Conservation (phyloP, 306 rosid genomes). For the Quercus alba region DNA sequence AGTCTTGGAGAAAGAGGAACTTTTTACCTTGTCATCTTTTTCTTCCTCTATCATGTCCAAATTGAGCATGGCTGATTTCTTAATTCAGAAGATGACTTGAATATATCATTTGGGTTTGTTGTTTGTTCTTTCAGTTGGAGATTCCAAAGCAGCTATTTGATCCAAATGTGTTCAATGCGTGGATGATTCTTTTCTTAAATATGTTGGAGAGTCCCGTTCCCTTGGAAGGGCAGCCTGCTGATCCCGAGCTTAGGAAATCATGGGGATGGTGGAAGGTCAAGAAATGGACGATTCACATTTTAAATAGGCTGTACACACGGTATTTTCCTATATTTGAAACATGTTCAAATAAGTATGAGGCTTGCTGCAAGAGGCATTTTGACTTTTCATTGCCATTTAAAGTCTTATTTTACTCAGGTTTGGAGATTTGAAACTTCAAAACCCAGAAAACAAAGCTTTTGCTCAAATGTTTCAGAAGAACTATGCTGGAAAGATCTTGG, state of each 20-base stretch:
- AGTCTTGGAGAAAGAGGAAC: too few relatives aligned
- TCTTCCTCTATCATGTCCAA: too few relatives aligned
- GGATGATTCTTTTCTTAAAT: constrained; percentile 90
- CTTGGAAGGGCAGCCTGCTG: constrained; percentile 83
- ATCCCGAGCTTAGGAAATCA: constrained; percentile 79
- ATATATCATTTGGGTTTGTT: neutral
- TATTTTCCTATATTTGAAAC: constrained; percentile 23
- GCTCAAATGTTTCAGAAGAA: constrained; percentile 94
- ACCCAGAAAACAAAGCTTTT: constrained; percentile 86
- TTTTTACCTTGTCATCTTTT: too few relatives aligned
- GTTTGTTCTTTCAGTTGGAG: constrained; percentile 68
- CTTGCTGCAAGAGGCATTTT: neutral
- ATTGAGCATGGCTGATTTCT: too few relatives aligned
- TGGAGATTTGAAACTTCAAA: constrained; percentile 94
- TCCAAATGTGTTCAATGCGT: constrained; percentile 78
- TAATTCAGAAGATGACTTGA: too few relatives aligned
- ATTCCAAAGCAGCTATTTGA: constrained; percentile 91
- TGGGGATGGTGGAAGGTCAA: constrained; percentile 99
- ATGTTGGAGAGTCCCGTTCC: constrained; percentile 92
- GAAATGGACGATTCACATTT: constrained; percentile 96
- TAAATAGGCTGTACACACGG: constrained; percentile 94
- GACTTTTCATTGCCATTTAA: neutral
- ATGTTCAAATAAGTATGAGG: neutral
- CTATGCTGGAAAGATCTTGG: constrained; percentile 90
- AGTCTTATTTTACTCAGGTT: constrained; percentile 42